phyloP scores from a whole-genome alignment of 345 rosid species.

The Brassica carinata region DNA sequence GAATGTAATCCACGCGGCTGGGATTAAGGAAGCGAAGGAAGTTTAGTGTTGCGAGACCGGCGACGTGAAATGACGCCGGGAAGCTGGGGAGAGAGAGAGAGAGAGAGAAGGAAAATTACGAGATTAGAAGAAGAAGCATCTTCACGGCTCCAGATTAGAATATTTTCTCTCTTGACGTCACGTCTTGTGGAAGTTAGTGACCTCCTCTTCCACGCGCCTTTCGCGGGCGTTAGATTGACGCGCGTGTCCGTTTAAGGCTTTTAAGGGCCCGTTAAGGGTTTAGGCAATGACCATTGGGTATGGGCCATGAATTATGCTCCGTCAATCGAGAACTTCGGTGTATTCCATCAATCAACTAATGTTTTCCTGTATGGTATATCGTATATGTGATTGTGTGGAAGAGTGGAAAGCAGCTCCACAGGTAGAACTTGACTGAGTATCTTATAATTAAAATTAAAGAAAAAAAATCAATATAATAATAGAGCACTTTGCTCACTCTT shows the following conservation, averaged over 20 bases:
- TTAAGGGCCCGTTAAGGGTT: neutral
- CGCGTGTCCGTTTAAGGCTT: neutral
- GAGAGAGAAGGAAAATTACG: neutral
- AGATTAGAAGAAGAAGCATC: neutral
- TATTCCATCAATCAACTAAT: neutral
- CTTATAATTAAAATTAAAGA: no score
- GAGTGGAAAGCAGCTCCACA: slow-evolving; percentile 12
- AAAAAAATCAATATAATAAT: no score
- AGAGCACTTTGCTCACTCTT: no score
- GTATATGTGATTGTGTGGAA: slow-evolving; percentile 28
- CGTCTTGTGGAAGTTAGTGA: slow-evolving; percentile 3
- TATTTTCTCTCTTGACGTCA: slow-evolving; percentile 8
- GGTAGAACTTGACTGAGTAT: no score
- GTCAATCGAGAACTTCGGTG: no score
- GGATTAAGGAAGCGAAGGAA: neutral
- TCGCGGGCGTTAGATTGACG: neutral
- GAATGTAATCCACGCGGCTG: neutral
- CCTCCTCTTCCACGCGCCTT: neutral
- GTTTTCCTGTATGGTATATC: neutral
- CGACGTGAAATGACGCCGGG: neutral
- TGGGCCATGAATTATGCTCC: slow-evolving; percentile 11
- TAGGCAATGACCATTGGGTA: neutral
- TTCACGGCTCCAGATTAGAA: neutral
- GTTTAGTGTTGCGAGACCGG: neutral
- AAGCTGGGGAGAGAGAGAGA: neutral